These are phyloP conservation scores for Phytopythium oedochilum DNA, from an alignment of 352 stramenopile species.

Conservation along the genomic window DNA sequence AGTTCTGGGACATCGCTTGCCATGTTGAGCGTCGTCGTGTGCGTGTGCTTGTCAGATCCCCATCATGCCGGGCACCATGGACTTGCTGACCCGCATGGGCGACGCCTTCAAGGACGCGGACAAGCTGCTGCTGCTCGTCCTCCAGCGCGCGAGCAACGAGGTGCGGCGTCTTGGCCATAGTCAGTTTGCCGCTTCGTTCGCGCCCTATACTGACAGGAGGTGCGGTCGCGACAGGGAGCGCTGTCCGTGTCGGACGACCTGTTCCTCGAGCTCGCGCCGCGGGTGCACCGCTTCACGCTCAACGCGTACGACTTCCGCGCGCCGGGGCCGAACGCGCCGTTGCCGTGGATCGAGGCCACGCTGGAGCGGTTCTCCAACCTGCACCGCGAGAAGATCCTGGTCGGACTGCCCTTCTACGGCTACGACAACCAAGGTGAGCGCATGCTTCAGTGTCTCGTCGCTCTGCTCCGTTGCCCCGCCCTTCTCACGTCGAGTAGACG, in stretches of 20 bases:
- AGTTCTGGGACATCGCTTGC: too few species aligned
- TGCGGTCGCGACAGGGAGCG: constrained; percentile 20
- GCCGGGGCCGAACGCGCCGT: constrained; percentile 63
- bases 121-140: constrained; percentile 61
- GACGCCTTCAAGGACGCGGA: constrained; percentile 36
- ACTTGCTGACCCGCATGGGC: constrained; percentile 55
- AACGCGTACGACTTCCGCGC: constrained; percentile 75
- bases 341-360: constrained; percentile 60
- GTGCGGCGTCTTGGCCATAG: constrained; percentile 21
- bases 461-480: too few species aligned
- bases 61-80: constrained; percentile 46
- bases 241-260: constrained; percentile 51
- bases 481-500: constrained; percentile 22
- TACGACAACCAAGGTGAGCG: constrained; percentile 63
- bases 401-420: constrained; percentile 78
- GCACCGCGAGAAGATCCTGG: constrained; percentile 53
- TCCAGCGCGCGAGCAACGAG: constrained; percentile 50
- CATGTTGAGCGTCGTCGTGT: too few species aligned
- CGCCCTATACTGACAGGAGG: not conserved
- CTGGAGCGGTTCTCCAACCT: constrained; percentile 37
- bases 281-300: constrained; percentile 78
- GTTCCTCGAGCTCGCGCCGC: constrained; percentile 43
- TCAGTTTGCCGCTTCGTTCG: not conserved
- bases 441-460: not conserved
- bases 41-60: constrained; percentile 30